Evolutionary conservation across 257 asterid species (phyloP).

Genomic region (Penstemon davidsonii): DNA sequence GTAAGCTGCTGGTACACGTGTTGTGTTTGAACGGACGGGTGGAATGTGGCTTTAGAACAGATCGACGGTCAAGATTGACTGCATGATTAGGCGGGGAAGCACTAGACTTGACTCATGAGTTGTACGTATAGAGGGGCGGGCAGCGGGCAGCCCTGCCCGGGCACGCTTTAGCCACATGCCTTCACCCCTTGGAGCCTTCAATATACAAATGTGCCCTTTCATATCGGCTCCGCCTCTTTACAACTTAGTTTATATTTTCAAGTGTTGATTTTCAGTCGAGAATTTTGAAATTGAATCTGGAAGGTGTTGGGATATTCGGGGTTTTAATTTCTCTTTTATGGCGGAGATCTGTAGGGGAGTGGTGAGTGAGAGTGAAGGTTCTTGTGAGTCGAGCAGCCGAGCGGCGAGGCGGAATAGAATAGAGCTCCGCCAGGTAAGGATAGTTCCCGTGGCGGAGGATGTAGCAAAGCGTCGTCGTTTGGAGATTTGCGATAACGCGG

Average conservation of each 20-base stretch:
- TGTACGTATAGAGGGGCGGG: neutral
- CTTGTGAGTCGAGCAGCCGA: slow-evolving; percentile 39
- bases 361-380: slow-evolving; percentile 39
- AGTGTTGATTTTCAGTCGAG: neutral
- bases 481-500: slow-evolving; percentile 32
- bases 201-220: neutral
- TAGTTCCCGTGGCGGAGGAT: slow-evolving; percentile 28
- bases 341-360: slow-evolving; percentile 63
- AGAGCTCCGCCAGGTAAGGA: slow-evolving; percentile 46
- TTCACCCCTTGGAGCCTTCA: neutral
- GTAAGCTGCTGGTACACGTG: slow-evolving; percentile 36
- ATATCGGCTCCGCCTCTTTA: neutral
- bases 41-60: slow-evolving; percentile 16
- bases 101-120: slow-evolving; percentile 15
- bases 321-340: slow-evolving; percentile 29
- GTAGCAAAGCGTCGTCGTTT: slow-evolving; percentile 41
- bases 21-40: slow-evolving; percentile 41
- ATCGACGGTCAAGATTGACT: slow-evolving; percentile 36
- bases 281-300: too few relatives aligned
- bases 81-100: slow-evolving; percentile 28
- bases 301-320: too few relatives aligned
- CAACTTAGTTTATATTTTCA: neutral
- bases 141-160: slow-evolving; percentile 12
- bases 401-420: slow-evolving; percentile 54
- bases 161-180: neutral